These are phyloP conservation scores for Claviceps arundinis DNA, from an alignment of 2,329 filamentous ascomycete genomes.

Conservation along the genomic window DNA sequence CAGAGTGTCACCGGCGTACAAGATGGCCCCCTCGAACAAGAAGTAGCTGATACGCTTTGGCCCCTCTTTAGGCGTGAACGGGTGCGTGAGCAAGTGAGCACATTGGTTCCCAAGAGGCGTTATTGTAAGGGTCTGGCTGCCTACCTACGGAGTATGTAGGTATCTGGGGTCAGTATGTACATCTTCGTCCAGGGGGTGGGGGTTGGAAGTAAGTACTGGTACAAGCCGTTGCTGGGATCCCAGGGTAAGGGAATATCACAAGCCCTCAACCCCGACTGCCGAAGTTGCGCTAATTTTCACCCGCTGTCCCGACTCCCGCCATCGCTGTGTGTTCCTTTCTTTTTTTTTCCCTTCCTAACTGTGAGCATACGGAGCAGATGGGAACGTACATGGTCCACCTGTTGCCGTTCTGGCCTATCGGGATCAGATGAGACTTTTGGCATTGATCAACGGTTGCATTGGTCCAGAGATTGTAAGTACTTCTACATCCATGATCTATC, in stretches of 20 bases:
- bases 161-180: background rate
- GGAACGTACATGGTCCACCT: background rate
- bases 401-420: background rate
- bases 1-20: background rate
- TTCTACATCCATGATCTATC: background rate
- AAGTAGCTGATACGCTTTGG: background rate
- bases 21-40: background rate
- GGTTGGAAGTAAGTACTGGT: background rate
- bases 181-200: background rate
- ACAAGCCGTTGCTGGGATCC: background rate
- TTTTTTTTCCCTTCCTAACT: background rate
- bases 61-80: background rate
- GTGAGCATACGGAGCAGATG: background rate
- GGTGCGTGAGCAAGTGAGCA: background rate
- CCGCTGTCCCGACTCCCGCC: background rate
- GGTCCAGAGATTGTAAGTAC: background rate
- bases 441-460: background rate
- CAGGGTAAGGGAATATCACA: background rate
- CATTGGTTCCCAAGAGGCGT: background rate
- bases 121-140: background rate
- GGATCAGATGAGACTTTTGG: background rate
- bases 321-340: background rate
- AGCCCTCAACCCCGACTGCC: slow-evolving; percentile 1
- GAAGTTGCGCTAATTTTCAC: slow-evolving; percentile 1
- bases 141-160: background rate